A percentile compares a stretch with the other conserved stretches of the same genome.
phyloP scores from a whole-genome alignment of 2,329 filamentous ascomycete genomes.

The Pseudogymnoascus sp. region DNA sequence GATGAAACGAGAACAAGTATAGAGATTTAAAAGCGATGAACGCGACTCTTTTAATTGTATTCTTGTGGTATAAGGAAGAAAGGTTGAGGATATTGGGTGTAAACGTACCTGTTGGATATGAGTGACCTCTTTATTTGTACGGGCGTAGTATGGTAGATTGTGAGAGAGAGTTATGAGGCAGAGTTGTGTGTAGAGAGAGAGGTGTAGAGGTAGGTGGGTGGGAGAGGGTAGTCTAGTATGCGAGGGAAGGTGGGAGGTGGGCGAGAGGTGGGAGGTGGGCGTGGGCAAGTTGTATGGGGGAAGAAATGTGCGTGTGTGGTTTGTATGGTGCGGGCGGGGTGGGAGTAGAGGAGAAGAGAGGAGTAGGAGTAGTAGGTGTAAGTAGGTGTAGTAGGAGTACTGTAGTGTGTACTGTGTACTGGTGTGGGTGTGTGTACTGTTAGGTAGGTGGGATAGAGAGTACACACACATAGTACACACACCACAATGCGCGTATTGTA shows the following conservation, averaged over 20 bases:
- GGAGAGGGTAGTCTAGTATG: background rate
- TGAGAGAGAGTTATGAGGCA: background rate
- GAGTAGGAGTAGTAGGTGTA: background rate
- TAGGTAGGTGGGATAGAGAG: no score
- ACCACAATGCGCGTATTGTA: background rate
- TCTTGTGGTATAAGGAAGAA: background rate
- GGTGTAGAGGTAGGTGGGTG: background rate
- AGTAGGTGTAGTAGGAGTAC: background rate
- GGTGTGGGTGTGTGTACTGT: background rate
- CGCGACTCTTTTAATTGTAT: background rate
- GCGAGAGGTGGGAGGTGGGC: background rate
- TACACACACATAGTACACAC: background rate
- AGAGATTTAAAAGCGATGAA: background rate
- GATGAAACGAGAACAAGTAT: background rate
- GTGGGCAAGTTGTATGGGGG: background rate
- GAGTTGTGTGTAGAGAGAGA: background rate
- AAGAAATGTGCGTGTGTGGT: slow-evolving; percentile 8
- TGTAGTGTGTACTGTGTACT: background rate
- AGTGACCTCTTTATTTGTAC: background rate
- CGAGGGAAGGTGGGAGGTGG: background rate
- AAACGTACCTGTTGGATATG: background rate
- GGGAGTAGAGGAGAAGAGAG: background rate
- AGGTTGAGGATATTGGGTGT: background rate
- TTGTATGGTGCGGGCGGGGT: background rate
- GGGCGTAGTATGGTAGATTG: background rate